phyloP scores from a whole-genome alignment of 1,284 basidiomycete genomes.

The Tylopilus sp. region DNA sequence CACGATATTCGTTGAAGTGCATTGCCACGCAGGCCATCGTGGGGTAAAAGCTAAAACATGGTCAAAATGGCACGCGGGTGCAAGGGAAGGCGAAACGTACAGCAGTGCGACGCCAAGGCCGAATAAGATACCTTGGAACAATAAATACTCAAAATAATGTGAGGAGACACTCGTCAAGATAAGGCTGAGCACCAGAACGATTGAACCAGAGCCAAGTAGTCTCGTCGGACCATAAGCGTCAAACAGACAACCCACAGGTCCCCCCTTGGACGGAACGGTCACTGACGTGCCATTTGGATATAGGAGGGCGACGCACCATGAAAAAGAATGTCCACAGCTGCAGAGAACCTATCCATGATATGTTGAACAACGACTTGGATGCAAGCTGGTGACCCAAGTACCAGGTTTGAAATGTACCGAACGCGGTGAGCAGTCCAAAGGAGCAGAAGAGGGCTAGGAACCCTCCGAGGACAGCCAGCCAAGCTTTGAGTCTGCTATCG shows the following conservation, averaged over 20 bases:
- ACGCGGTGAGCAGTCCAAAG: constrained; percentile 31
- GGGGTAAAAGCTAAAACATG: constrained; percentile 50
- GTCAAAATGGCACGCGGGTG: constrained; percentile 11
- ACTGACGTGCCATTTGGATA: constrained; percentile 1
- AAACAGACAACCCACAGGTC: constrained; percentile 46
- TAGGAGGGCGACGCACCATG: constrained; percentile 33
- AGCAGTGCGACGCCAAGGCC: constrained; percentile 57
- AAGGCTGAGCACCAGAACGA: constrained; percentile 43
- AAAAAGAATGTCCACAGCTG: constrained; percentile 46
- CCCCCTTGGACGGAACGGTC: constrained; percentile 38
- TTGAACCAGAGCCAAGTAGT: constrained; percentile 43
- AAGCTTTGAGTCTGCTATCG: constrained; percentile 16
- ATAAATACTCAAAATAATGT: constrained; percentile 54
- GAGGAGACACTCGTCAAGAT: constrained; percentile 53
- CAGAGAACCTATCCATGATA: constrained; percentile 48
- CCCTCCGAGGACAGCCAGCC: constrained; percentile 31
- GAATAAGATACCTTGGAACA: constrained; percentile 57
- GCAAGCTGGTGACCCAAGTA: constrained; percentile 41
- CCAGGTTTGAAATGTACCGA: constrained; percentile 42
- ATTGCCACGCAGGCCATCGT: constrained; percentile 53
- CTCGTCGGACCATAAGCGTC: constrained; percentile 50
- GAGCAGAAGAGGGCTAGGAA: constrained; percentile 37
- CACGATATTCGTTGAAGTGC: constrained; percentile 53
- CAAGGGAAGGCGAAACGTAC: constrained; percentile 36
- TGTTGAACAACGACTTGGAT: constrained; percentile 34